Evolutionary conservation across 352 stramenopile species (phyloP).

Genomic region (Globisporangium echinulatum): DNA sequence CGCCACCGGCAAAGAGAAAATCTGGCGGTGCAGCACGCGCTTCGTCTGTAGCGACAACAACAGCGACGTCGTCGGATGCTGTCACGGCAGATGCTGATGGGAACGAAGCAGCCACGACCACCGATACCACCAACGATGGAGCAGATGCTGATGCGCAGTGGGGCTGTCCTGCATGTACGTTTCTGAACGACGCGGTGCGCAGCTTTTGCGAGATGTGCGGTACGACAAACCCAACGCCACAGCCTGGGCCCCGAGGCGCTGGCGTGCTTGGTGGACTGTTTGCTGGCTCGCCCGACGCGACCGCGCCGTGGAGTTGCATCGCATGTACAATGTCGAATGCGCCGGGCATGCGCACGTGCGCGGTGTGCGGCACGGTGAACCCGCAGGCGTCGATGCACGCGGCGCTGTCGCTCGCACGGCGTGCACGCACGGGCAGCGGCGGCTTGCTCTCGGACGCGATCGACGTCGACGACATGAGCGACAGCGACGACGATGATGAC

Average conservation of each 20-base stretch:
- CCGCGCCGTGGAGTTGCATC: constrained; percentile 54
- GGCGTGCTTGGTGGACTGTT: constrained; percentile 2
- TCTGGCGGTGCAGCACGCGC: background rate
- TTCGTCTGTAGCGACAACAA: constrained; percentile 7
- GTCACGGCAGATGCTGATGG: no score
- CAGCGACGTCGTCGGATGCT: background rate
- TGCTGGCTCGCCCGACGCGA: constrained; percentile 2
- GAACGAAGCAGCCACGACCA: constrained; percentile 4
- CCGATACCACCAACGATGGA: constrained; percentile 4
- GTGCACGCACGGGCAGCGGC: constrained; percentile 14
- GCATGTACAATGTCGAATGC: constrained; percentile 71
- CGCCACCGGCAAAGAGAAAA: constrained; percentile 7
- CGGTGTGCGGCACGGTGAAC: constrained; percentile 60
- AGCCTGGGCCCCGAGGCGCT: background rate
- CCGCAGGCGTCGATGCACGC: constrained; percentile 31
- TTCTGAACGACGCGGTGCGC: constrained; percentile 52
- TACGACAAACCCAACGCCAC: constrained; percentile 41
- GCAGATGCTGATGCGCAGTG: constrained; percentile 23
- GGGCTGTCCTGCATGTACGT: constrained; percentile 66
- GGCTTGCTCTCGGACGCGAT: constrained; percentile 16
- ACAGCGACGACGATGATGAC: constrained; percentile 17
- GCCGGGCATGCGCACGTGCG: constrained; percentile 37
- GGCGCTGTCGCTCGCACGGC: constrained; percentile 32
- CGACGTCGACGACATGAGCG: constrained; percentile 13
- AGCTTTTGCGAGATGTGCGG: constrained; percentile 74